A percentile compares a stretch with the other conserved stretches of the same genome.
Conservation (phyloP, 495 filamentous ascomycete genomes). For the Lindgomyces ingoldianus region DNA sequence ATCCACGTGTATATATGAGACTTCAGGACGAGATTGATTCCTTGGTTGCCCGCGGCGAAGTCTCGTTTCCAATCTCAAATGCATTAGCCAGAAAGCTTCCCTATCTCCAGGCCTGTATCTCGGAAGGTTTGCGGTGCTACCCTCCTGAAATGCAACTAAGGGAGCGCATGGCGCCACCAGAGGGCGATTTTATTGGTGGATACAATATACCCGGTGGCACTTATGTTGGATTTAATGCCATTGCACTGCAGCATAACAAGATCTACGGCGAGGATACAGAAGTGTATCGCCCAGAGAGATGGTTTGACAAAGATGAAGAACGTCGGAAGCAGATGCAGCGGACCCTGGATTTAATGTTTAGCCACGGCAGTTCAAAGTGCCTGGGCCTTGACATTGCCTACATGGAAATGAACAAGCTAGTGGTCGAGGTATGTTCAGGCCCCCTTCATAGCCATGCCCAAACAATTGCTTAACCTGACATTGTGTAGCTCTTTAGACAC, state of each 20-base stretch:
- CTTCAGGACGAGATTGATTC: conserved; percentile 27
- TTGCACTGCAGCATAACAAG: conserved; percentile 42
- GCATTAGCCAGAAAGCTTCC: conserved; percentile 14
- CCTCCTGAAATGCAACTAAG: conserved; percentile 23
- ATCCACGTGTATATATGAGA: background rate
- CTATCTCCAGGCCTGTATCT: conserved; percentile 33
- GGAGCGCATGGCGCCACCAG: conserved; percentile 21
- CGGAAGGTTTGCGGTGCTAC: conserved; percentile 25
- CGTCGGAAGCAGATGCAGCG: conserved; percentile 21
- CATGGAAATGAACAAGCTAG: conserved; percentile 26
- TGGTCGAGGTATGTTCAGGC: conserved; percentile 23
- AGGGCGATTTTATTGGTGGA: conserved; percentile 25
- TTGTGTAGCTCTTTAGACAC: conserved; percentile 18
- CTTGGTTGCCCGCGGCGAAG: background rate
- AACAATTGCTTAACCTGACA: background rate
- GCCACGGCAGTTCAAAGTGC: conserved; percentile 24
- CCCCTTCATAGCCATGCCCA: background rate
- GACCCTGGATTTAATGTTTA: conserved; percentile 24
- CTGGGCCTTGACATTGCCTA: conserved; percentile 12
- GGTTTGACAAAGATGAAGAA: conserved; percentile 25
- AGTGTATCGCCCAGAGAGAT: conserved; percentile 36
- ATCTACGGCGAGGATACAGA: conserved; percentile 58
- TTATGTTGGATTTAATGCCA: conserved; percentile 15
- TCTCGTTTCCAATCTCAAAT: conserved; percentile 15
- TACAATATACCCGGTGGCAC: conserved; percentile 25